Percentiles rank a stretch among this genome's conserved stretches.
Evolutionary conservation across 2,329 filamentous ascomycete genomes (phyloP).

Genomic region (Fusarium brachygibbosum): DNA sequence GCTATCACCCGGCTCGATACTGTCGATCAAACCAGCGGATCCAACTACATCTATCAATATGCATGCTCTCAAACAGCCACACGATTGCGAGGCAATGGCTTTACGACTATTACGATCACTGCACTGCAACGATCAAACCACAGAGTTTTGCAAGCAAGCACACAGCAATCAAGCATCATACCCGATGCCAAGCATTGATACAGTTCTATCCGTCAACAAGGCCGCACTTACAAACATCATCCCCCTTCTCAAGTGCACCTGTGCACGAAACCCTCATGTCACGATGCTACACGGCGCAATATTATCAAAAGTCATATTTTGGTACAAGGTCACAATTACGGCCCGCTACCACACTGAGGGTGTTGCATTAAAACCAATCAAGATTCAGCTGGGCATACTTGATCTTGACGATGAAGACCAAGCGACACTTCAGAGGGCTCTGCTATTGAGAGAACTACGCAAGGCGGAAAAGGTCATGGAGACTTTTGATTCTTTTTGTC

Average conservation of each 20-base stretch:
- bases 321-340: slow-evolving; percentile 25
- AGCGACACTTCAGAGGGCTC: slow-evolving; percentile 11
- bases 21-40: background rate
- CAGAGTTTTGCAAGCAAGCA: background rate
- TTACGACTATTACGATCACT: slow-evolving; percentile 15
- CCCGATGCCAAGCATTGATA: slow-evolving; percentile 27
- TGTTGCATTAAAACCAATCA: slow-evolving; percentile 10
- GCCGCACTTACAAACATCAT: slow-evolving; percentile 12
- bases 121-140: slow-evolving; percentile 19
- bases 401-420: slow-evolving; percentile 36
- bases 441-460: slow-evolving; percentile 15
- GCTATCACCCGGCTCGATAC: background rate
- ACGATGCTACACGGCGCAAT: slow-evolving; percentile 32
- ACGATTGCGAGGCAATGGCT: slow-evolving; percentile 30
- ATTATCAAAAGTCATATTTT: slow-evolving; percentile 31
- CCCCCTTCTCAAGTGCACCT: slow-evolving; percentile 23
- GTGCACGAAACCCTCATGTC: slow-evolving; percentile 15
- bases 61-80: slow-evolving; percentile 1
- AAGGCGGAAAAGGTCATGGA: slow-evolving; percentile 29
- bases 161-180: background rate
- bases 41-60: background rate
- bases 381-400: slow-evolving; percentile 28
- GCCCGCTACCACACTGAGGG: slow-evolving; percentile 9
- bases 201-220: slow-evolving; percentile 30
- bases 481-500: slow-evolving; percentile 18